Conservation (phyloP, 257 asterid genomes). For the Capsicum pubescens region DNA sequence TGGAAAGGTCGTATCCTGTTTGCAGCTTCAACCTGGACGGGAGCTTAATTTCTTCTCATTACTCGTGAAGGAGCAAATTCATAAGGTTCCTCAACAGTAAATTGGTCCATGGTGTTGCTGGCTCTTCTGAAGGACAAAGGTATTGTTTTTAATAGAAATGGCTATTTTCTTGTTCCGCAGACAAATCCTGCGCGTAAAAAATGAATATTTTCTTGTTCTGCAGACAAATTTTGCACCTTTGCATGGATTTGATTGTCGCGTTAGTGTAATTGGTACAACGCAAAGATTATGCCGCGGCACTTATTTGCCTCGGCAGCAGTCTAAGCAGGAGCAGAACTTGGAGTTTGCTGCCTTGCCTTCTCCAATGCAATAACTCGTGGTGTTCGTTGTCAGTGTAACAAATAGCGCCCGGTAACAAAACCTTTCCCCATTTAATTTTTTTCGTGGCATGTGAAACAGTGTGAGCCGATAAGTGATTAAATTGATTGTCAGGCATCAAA, state of each 20-base stretch:
- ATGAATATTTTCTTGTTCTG: background rate
- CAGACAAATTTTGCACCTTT: conserved; percentile 11
- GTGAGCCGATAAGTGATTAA: background rate
- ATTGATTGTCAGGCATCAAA: background rate
- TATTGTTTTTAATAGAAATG: background rate
- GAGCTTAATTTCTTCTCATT: background rate
- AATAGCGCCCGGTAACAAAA: background rate
- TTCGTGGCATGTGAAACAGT: background rate
- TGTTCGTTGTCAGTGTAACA: conserved; percentile 2
- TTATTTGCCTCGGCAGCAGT: conserved; percentile 25
- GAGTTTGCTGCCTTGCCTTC: background rate
- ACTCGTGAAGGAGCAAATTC: conserved; percentile 25
- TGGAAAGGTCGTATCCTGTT: conserved; percentile 54
- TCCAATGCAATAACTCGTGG: background rate
- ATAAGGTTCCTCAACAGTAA: background rate
- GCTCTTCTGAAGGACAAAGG: conserved; percentile 1
- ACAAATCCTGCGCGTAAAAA: background rate
- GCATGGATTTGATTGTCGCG: background rate
- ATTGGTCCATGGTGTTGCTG: conserved; percentile 8
- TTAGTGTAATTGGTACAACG: background rate
- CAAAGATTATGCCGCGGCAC: background rate
- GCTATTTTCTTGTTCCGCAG: background rate
- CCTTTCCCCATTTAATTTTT: background rate
- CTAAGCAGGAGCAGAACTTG: conserved; percentile 17
- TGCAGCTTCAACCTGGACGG: conserved; percentile 50